Conservation (phyloP, 495 filamentous ascomycete species). For the Apodospora peruviana region DNA sequence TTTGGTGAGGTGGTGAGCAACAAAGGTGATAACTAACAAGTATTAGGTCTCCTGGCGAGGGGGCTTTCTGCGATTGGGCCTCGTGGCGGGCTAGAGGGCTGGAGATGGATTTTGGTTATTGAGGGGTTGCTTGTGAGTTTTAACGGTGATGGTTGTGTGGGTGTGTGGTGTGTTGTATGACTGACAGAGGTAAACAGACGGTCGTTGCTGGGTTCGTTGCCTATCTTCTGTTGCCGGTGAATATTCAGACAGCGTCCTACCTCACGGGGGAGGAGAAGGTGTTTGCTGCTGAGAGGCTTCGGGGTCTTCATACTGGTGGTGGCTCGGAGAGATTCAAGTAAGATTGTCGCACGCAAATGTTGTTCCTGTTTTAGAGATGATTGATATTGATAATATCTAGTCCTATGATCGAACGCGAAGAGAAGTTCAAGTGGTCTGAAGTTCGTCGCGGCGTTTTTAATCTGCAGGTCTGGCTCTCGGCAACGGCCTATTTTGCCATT, state of each 20-base stretch:
- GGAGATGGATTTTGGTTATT: conserved; percentile 51
- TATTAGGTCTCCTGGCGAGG: conserved; percentile 39
- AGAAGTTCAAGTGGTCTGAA: conserved; percentile 60
- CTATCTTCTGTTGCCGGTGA: conserved; percentile 55
- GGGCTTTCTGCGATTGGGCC: conserved; percentile 35
- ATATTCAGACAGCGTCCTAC: conserved; percentile 48
- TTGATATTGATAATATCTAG: conserved; percentile 12
- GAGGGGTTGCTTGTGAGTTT: conserved; percentile 43
- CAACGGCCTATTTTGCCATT: conserved; percentile 40
- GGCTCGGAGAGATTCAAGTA: conserved; percentile 23
- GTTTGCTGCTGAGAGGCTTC: conserved; percentile 35
- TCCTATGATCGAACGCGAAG: conserved; percentile 32
- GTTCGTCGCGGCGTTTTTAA: conserved; percentile 55
- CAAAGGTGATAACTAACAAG: not conserved
- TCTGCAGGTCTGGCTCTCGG: conserved; percentile 50
- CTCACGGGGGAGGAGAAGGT: conserved; percentile 41
- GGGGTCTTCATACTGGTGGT: conserved; percentile 13
- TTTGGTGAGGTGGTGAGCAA: not conserved
- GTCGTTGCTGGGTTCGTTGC: conserved; percentile 50
- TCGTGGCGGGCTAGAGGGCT: conserved; percentile 34
- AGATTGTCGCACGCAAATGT: not conserved
- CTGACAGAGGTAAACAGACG: conserved; percentile 27
- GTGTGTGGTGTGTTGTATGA: conserved; percentile 3
- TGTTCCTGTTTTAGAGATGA: not conserved
- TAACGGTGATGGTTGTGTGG: not conserved